Evolutionary conservation across 495 filamentous ascomycete genomes (phyloP).

Genomic region (Trichoderma reesei): DNA sequence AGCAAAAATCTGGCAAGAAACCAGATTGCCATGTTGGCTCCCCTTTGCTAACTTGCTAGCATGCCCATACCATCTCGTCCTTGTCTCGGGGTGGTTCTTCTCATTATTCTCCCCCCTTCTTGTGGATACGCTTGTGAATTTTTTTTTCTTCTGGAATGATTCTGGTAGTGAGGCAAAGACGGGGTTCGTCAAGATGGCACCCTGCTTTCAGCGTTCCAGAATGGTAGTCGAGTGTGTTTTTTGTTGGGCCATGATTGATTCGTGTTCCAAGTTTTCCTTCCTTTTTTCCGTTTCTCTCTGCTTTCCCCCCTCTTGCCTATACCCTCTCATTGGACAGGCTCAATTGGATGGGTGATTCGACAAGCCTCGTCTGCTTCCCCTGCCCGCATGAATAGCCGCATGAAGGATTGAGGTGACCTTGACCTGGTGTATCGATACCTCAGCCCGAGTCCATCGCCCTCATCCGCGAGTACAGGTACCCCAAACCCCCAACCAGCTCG

Average conservation of each 20-base stretch:
- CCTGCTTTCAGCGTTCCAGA: too few relatives aligned
- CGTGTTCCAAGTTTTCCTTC: neutral
- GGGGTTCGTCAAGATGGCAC: too few relatives aligned
- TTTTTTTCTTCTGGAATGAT: constrained; percentile 8
- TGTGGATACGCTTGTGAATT: neutral
- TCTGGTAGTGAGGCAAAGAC: neutral
- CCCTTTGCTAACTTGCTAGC: neutral
- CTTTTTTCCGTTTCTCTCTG: too few relatives aligned
- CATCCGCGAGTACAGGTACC: too few relatives aligned
- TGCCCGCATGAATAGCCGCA: neutral
- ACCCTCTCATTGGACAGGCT: too few relatives aligned
- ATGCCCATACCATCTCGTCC: neutral
- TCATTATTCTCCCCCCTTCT: neutral
- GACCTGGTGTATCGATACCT: neutral
- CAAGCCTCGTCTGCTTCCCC: too few relatives aligned
- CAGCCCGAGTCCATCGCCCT: neutral
- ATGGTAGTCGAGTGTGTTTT: too few relatives aligned
- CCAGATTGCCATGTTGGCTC: neutral
- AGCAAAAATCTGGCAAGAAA: neutral
- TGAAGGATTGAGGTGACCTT: neutral
- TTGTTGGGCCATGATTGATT: neutral
- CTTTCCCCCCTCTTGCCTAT: too few relatives aligned
- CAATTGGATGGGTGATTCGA: too few relatives aligned
- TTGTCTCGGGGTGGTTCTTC: neutral
- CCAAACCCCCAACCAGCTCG: too few relatives aligned